Percentiles rank a stretch among this genome's conserved stretches.
Evolutionary conservation across 2,329 filamentous ascomycete species (phyloP).

Genomic region (Cercospora sp.): DNA sequence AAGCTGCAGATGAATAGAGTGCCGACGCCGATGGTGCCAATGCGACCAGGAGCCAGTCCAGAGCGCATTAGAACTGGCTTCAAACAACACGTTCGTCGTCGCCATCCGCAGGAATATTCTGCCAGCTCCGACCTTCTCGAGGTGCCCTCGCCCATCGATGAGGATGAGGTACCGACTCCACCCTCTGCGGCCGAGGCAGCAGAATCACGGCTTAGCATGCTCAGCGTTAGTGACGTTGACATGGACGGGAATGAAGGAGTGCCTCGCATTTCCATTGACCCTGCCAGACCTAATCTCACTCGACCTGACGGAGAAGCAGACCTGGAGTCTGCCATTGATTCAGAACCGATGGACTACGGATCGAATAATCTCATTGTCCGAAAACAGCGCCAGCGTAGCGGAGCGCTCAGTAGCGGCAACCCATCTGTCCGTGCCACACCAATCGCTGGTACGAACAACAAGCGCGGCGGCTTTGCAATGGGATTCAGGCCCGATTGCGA

Average conservation of each 20-base stretch:
- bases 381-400: slow-evolving; percentile 40
- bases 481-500: slow-evolving; percentile 53
- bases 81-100: slow-evolving; percentile 33
- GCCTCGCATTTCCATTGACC: slow-evolving; percentile 30
- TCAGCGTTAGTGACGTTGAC: slow-evolving; percentile 41
- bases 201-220: slow-evolving; percentile 39
- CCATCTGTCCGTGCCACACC: slow-evolving; percentile 27
- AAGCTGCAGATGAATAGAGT: slow-evolving; percentile 29
- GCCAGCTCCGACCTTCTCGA: slow-evolving; percentile 34
- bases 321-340: slow-evolving; percentile 22
- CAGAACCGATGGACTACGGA: slow-evolving; percentile 28
- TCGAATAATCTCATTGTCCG: slow-evolving; percentile 32
- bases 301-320: slow-evolving; percentile 14
- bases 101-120: slow-evolving; percentile 36
- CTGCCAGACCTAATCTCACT: slow-evolving; percentile 21
- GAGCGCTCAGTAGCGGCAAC: slow-evolving; percentile 37
- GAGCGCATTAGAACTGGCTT: slow-evolving; percentile 24
- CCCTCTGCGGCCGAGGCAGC: slow-evolving; percentile 37
- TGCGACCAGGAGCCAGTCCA: slow-evolving; percentile 26
- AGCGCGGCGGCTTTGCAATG: slow-evolving; percentile 45
- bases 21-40: slow-evolving; percentile 30
- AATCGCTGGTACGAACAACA: slow-evolving; percentile 29
- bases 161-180: slow-evolving; percentile 40
- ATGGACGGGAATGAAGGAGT: slow-evolving; percentile 33
- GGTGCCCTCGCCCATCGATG: slow-evolving; percentile 39